Percentiles rank a stretch among this genome's conserved stretches.
phyloP scores from a whole-genome alignment of 2,329 filamentous ascomycete genomes.

The Clarireedia paspali region DNA sequence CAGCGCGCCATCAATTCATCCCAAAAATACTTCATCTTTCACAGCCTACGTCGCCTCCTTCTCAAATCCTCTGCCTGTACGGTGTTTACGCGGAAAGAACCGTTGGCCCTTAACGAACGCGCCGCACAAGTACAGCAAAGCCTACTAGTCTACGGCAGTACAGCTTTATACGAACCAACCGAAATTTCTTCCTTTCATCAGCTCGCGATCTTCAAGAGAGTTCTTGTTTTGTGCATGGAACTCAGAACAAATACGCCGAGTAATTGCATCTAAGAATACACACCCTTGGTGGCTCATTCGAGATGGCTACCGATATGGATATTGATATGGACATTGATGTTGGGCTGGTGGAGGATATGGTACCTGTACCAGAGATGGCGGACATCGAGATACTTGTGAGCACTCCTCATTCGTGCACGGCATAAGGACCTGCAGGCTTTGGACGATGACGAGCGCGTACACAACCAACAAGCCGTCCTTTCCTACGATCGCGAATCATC shows the following conservation, averaged over 20 bases:
- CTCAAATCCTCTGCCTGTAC: too few relatives aligned
- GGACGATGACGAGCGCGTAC: not conserved
- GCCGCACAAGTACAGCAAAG: too few relatives aligned
- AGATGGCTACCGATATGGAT: constrained; percentile 47
- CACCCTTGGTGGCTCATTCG: not conserved
- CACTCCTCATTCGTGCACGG: not conserved
- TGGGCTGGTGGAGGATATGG: constrained; percentile 38
- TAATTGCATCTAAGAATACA: not conserved
- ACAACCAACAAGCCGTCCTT: not conserved
- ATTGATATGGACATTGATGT: constrained; percentile 71
- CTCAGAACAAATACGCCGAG: not conserved
- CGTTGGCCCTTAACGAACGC: too few relatives aligned
- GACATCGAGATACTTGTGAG: constrained; percentile 6
- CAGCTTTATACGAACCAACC: too few relatives aligned
- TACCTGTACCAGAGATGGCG: constrained; percentile 3
- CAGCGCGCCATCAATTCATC: too few relatives aligned
- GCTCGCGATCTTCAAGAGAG: not conserved
- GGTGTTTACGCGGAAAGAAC: too few relatives aligned
- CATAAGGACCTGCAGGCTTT: not conserved
- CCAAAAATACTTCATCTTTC: too few relatives aligned
- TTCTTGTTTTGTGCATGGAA: not conserved
- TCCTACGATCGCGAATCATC: not conserved
- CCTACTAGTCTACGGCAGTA: too few relatives aligned
- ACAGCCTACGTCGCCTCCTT: too few relatives aligned
- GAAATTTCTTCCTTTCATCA: too few relatives aligned